A percentile compares a stretch with the other conserved stretches of the same genome.
Evolutionary conservation across 2,329 filamentous ascomycete genomes (phyloP).

Genomic region (Monilinia polystroma): DNA sequence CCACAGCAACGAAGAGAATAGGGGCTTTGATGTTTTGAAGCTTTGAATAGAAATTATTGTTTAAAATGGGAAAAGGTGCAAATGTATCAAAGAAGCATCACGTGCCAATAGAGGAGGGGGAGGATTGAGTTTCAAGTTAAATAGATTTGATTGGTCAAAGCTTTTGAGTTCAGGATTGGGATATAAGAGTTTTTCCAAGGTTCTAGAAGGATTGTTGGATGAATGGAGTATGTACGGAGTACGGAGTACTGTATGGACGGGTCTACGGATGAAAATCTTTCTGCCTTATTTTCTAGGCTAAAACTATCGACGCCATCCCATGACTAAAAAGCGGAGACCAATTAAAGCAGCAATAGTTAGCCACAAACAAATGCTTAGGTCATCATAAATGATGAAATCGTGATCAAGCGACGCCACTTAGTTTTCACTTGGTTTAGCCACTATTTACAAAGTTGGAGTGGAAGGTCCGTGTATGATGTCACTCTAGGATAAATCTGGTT

Average conservation of each 20-base stretch:
- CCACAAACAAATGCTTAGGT: not conserved
- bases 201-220: not conserved
- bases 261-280: too few species aligned
- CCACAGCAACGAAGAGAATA: not conserved
- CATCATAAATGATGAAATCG: not conserved
- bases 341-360: not conserved
- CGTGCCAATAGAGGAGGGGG: not conserved
- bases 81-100: not conserved
- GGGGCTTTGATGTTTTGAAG: not conserved
- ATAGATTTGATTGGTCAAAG: constrained; percentile 1
- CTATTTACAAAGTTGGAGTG: constrained; percentile 5
- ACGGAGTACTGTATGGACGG: not conserved
- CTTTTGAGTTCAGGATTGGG: not conserved
- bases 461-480: constrained; percentile 17
- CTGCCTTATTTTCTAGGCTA: too few species aligned
- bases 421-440: not conserved
- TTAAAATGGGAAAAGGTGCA: too few species aligned
- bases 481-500: constrained; percentile 14
- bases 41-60: not conserved
- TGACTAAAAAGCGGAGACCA: not conserved
- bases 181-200: too few species aligned
- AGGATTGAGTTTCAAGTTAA: not conserved
- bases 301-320: not conserved
- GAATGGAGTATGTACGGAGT: too few species aligned
- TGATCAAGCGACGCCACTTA: not conserved